phyloP scores from a whole-genome alignment of 495 filamentous ascomycete genomes.

The Penicillium samsonianum region DNA sequence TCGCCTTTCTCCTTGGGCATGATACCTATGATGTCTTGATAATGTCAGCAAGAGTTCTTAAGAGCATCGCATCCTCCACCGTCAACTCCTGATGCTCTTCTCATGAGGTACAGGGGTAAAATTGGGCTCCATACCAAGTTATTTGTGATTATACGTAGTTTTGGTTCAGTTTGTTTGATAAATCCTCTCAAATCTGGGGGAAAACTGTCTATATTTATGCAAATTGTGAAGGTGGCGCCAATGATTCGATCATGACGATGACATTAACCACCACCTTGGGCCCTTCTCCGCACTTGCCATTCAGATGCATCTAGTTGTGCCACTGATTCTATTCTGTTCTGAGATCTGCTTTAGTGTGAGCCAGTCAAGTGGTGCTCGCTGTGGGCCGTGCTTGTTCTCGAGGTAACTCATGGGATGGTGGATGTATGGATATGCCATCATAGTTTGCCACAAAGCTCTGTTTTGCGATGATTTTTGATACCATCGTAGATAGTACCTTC shows the following conservation, averaged over 20 bases:
- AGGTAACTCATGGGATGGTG: neutral
- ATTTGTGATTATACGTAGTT: neutral
- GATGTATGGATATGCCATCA: neutral
- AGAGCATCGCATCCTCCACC: neutral
- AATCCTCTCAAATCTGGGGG: neutral
- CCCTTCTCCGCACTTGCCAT: slow-evolving; percentile 23
- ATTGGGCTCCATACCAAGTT: neutral
- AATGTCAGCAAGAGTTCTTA: neutral
- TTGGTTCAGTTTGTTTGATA: neutral
- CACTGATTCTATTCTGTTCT: slow-evolving; percentile 21
- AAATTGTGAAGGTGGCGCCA: slow-evolving; percentile 20
- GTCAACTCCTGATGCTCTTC: neutral
- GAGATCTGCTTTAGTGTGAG: neutral
- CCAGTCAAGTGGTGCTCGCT: slow-evolving; percentile 12
- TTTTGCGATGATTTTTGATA: neutral
- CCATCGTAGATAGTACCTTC: neutral
- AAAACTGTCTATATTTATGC: slow-evolving; percentile 19
- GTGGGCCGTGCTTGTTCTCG: neutral
- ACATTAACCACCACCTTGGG: slow-evolving; percentile 26
- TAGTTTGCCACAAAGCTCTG: neutral
- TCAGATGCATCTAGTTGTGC: slow-evolving; percentile 13
- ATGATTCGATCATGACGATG: slow-evolving; percentile 34
- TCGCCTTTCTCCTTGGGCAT: neutral
- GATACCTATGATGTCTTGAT: neutral
- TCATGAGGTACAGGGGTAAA: neutral